These are phyloP conservation scores for Sporothrix dimorphospora DNA, from an alignment of 2,329 filamentous ascomycete species.

Conservation along the genomic window DNA sequence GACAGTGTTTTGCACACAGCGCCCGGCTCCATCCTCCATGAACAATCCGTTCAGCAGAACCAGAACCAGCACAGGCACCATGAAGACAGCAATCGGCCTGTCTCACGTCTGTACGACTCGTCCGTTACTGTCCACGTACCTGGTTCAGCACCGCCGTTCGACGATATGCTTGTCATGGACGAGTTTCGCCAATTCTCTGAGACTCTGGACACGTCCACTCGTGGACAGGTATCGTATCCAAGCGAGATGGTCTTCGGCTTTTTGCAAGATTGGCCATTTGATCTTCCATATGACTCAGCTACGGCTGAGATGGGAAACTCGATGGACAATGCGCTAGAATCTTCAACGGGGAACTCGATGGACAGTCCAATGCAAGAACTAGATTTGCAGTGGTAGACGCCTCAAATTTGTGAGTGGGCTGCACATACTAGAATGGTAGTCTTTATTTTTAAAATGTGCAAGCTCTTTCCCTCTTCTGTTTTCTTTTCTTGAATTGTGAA, in stretches of 20 bases:
- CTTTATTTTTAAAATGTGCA: too few relatives aligned
- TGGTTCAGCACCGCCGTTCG: neutral
- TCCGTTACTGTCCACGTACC: neutral
- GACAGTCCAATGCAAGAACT: neutral
- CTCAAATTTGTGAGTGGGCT: too few relatives aligned
- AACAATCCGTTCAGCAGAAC: neutral
- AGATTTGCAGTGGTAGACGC: neutral
- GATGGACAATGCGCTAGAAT: neutral
- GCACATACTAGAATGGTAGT: too few relatives aligned
- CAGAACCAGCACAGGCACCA: neutral
- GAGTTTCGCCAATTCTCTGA: constrained; percentile 2
- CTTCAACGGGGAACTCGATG: neutral
- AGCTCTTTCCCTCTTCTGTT: neutral
- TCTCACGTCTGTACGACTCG: neutral
- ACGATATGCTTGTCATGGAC: constrained; percentile 6
- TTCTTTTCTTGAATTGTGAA: too few relatives aligned
- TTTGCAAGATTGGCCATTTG: constrained; percentile 7
- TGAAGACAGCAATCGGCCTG: neutral
- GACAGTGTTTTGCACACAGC: neutral
- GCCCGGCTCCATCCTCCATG: neutral
- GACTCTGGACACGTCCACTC: neutral
- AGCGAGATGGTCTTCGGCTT: constrained; percentile 7
- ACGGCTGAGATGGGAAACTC: neutral
- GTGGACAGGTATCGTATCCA: neutral
- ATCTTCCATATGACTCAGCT: neutral